phyloP scores from a whole-genome alignment of 192 early-diverging fungal species.

The Entomortierella parvispora region DNA sequence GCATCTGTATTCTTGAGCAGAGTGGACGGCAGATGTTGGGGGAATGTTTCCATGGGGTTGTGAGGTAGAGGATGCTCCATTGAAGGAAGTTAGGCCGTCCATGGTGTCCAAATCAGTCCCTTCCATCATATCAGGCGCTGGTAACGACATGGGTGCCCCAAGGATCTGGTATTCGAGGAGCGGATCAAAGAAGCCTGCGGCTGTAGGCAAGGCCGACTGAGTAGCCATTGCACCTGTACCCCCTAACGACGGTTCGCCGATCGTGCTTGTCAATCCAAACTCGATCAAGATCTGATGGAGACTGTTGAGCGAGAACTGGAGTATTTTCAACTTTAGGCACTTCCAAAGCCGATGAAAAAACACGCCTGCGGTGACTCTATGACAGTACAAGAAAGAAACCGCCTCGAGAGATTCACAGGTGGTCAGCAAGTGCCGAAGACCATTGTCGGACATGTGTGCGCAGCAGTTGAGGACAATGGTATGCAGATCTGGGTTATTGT shows the following conservation, averaged over 20 bases:
- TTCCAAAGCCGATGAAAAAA: constrained; percentile 32
- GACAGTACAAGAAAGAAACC: constrained; percentile 24
- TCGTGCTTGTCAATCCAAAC: neutral
- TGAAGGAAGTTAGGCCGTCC: neutral
- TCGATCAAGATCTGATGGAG: constrained; percentile 17
- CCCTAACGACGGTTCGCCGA: neutral
- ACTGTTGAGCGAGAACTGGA: constrained; percentile 19
- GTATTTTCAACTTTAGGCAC: constrained; percentile 7
- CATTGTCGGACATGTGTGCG: constrained; percentile 9
- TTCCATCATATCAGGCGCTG: too few relatives aligned
- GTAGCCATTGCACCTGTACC: neutral
- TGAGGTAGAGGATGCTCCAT: neutral
- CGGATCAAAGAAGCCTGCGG: constrained; percentile 21
- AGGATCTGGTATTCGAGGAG: constrained; percentile 18
- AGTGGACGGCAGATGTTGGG: neutral
- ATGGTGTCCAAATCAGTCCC: neutral
- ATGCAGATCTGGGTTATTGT: constrained; percentile 8
- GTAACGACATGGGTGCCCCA: constrained; percentile 11
- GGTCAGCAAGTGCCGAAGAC: constrained; percentile 4
- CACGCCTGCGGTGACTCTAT: constrained; percentile 14
- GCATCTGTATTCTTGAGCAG: constrained; percentile 26
- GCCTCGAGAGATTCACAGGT: constrained; percentile 6
- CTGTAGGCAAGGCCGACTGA: neutral
- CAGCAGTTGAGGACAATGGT: constrained; percentile 22
- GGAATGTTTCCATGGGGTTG: neutral